Conservation (phyloP, 139 green algal species). For the Micractinium sp. region DNA sequence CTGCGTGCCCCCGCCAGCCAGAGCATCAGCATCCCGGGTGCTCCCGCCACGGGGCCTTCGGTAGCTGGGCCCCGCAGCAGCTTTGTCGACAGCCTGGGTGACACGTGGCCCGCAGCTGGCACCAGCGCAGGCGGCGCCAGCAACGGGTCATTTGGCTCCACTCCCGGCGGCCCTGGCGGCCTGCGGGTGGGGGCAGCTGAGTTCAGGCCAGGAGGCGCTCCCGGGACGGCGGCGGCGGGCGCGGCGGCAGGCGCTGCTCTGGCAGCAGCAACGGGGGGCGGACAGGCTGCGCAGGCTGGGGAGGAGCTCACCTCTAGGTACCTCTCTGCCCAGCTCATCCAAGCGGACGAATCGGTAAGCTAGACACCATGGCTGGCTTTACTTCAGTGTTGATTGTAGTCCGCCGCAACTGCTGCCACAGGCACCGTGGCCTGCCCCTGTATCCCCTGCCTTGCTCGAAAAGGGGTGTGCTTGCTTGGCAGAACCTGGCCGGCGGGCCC, state of each 20-base stretch:
- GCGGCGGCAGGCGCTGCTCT: background rate
- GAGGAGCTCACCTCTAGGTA: background rate
- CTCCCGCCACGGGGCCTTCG: background rate
- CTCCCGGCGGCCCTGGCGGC: background rate
- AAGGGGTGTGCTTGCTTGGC: background rate
- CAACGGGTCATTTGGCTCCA: background rate
- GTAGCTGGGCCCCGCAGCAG: too few relatives aligned
- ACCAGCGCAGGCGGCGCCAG: background rate
- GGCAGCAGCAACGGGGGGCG: background rate
- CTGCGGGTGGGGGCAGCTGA: background rate
- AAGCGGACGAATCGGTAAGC: background rate
- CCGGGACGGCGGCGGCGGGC: background rate
- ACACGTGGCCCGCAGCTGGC: background rate
- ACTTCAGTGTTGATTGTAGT: too few relatives aligned
- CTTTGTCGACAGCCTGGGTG: too few relatives aligned
- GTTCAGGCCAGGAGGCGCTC: background rate
- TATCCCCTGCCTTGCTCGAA: background rate
- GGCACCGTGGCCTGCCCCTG: too few relatives aligned
- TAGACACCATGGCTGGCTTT: too few relatives aligned
- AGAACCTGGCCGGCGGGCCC: too few relatives aligned
- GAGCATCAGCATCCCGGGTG: conserved; percentile 18
- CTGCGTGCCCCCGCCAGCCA: background rate
- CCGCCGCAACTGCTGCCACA: background rate
- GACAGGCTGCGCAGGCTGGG: background rate
- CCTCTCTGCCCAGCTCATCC: conserved; percentile 12